Percentiles rank a stretch among this genome's conserved stretches.
Evolutionary conservation across 805 yeast species (phyloP).

Genomic region (Wickerhamomyces bovis): DNA sequence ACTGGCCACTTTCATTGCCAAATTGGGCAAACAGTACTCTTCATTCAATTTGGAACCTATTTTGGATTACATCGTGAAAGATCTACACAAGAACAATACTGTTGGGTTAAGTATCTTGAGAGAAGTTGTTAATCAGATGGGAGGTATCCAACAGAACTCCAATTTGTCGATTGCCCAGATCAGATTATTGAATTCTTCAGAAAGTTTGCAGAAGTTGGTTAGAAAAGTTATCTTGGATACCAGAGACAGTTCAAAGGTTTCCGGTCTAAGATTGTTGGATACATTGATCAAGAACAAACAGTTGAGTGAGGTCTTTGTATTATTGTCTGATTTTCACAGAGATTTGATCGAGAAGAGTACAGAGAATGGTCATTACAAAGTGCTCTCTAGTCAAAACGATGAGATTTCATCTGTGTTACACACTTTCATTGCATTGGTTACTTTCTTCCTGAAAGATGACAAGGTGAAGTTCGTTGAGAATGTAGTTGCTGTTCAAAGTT

Average conservation of each 20-base stretch:
- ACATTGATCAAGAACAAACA: slow-evolving; percentile 38
- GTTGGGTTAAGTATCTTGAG: slow-evolving; percentile 58
- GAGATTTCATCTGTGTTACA: slow-evolving; percentile 64
- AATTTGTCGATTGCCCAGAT: slow-evolving; percentile 66
- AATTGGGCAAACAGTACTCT: slow-evolving; percentile 49
- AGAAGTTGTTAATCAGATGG: slow-evolving; percentile 65
- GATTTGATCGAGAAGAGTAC: slow-evolving; percentile 31
- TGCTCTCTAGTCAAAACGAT: slow-evolving; percentile 65
- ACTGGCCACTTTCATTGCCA: slow-evolving; percentile 71
- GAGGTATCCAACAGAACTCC: slow-evolving; percentile 67
- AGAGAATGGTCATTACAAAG: slow-evolving; percentile 51
- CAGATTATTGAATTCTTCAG: slow-evolving; percentile 57
- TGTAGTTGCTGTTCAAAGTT: slow-evolving; percentile 35
- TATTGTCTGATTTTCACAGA: slow-evolving; percentile 46
- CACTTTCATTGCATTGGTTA: slow-evolving; percentile 53
- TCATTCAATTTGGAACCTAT: slow-evolving; percentile 59
- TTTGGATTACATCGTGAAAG: slow-evolving; percentile 51
- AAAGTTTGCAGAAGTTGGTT: slow-evolving; percentile 47
- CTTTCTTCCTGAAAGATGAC: slow-evolving; percentile 37
- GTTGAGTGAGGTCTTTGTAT: slow-evolving; percentile 58
- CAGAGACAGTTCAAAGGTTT: slow-evolving; percentile 39
- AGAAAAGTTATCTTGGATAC: slow-evolving; percentile 46
- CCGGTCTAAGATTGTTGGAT: slow-evolving; percentile 47
- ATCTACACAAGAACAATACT: slow-evolving; percentile 53
- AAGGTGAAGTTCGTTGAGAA: slow-evolving; percentile 27